Conservation (phyloP, 139 green algal species). For the Tetratostichococcus sp. region DNA sequence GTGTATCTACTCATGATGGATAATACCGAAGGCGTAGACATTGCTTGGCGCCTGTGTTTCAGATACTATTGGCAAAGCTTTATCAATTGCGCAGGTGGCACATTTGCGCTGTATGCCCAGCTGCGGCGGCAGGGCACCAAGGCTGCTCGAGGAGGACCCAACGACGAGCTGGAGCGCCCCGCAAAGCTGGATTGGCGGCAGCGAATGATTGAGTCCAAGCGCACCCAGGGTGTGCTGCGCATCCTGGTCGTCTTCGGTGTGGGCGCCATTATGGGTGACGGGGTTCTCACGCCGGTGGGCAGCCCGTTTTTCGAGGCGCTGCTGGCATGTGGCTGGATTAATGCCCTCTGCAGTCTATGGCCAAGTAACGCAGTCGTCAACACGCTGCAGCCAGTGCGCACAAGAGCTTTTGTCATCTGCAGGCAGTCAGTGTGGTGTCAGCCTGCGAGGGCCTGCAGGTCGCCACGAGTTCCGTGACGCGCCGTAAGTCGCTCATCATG, state of each 20-base stretch:
- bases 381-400: neutral
- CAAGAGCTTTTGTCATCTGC: neutral
- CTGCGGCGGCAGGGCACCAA: conserved; percentile 30
- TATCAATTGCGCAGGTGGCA: conserved; percentile 42
- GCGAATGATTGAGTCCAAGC: neutral
- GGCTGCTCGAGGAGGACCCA: neutral
- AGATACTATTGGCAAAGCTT: neutral
- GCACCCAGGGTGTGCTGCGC: conserved; percentile 10
- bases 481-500: neutral
- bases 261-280: conserved; percentile 30
- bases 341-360: no score
- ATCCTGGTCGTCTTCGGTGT: conserved; percentile 27
- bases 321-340: no score
- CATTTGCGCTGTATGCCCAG: conserved; percentile 69
- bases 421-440: neutral
- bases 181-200: conserved; percentile 10
- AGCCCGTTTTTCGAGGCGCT: neutral
- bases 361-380: no score
- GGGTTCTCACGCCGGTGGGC: conserved; percentile 29
- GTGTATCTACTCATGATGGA: neutral
- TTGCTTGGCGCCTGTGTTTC: neutral
- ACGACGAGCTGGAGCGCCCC: conserved; percentile 7
- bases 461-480: conserved; percentile 2
- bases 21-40: no score
- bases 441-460: conserved; percentile 4